Evolutionary conservation across 148 eudicot species (phyloP).

Genomic region (Vaccinium macrocarpon): DNA sequence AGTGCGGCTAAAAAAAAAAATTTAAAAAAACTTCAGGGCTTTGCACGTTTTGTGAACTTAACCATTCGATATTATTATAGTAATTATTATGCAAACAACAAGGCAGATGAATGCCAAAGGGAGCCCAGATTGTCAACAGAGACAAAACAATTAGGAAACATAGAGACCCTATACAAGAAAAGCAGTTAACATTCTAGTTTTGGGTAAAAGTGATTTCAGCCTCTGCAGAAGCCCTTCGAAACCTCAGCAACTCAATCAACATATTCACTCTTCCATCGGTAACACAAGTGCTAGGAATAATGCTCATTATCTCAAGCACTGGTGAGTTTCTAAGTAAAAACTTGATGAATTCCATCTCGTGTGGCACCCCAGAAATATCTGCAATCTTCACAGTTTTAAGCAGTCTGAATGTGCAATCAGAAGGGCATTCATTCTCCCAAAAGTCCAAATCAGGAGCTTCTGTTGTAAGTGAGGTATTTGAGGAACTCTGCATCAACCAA

Average conservation of each 20-base stretch:
- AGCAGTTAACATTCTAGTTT: constrained; percentile 25
- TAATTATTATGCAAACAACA: not conserved
- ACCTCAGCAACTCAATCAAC: constrained; percentile 65
- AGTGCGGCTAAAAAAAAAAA: not conserved
- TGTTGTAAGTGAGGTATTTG: constrained; percentile 44
- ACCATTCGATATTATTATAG: not conserved
- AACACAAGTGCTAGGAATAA: constrained; percentile 57
- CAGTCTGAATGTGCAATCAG: constrained; percentile 44
- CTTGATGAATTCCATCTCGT: constrained; percentile 77
- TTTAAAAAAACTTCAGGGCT: not conserved
- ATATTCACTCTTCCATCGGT: constrained; percentile 53
- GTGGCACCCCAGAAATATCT: constrained; percentile 70
- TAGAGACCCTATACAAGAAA: not conserved
- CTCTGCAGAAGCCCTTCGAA: constrained; percentile 75
- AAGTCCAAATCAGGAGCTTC: constrained; percentile 58
- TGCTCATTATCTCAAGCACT: constrained; percentile 48
- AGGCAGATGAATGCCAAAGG: not conserved
- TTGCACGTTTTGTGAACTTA: not conserved
- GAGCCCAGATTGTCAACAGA: not conserved
- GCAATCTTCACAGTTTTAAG: constrained; percentile 68
- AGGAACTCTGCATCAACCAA: constrained; percentile 54
- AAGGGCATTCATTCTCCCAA: constrained; percentile 54
- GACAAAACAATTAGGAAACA: not conserved
- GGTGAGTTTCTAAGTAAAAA: constrained; percentile 69
- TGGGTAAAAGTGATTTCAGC: constrained; percentile 65